Evolutionary conservation across 495 filamentous ascomycete species (phyloP).

Genomic region (Diplogelasinospora grovesii): DNA sequence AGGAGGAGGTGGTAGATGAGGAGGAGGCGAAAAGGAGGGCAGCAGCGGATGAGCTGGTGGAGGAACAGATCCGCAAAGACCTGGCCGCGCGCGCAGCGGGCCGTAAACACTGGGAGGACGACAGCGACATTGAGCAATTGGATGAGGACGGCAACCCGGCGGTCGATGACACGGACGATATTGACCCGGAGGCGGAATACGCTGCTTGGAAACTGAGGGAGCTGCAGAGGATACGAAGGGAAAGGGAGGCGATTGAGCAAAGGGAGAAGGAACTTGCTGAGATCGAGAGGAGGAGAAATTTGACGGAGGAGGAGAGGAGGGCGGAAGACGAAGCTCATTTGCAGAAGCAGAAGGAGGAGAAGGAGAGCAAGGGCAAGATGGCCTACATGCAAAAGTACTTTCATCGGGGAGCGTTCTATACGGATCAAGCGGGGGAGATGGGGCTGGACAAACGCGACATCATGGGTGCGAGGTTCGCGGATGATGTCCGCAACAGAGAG

Average conservation of each 20-base stretch:
- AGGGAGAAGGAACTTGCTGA: conserved; percentile 84
- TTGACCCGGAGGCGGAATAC: conserved; percentile 83
- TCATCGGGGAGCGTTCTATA: conserved; percentile 95
- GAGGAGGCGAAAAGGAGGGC: conserved; percentile 55
- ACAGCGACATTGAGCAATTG: conserved; percentile 63
- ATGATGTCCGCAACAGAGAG: conserved; percentile 73
- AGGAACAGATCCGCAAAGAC: conserved; percentile 79
- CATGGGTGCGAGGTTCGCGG: conserved; percentile 70
- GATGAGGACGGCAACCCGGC: conserved; percentile 64
- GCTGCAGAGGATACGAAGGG: conserved; percentile 76
- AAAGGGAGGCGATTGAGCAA: conserved; percentile 75
- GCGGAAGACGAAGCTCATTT: conserved; percentile 79
- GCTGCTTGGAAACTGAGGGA: conserved; percentile 94
- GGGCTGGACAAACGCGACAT: conserved; percentile 71
- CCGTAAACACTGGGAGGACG: conserved; percentile 83
- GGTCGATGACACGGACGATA: conserved; percentile 81
- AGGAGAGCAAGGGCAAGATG: conserved; percentile 76
- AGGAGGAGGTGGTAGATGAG: conserved; percentile 31
- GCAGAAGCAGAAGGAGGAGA: conserved; percentile 76
- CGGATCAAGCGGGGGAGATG: conserved; percentile 66
- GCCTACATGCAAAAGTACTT: conserved; percentile 92
- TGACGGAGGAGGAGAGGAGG: conserved; percentile 80
- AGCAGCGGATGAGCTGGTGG: conserved; percentile 69
- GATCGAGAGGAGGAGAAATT: conserved; percentile 77
- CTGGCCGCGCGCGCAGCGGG: conserved; percentile 66